Evolutionary conservation across 1,284 basidiomycete genomes (phyloP), one percentile per base, ranked within the genome.

Genomic region (Ceraceosorus bombacis): DNA sequence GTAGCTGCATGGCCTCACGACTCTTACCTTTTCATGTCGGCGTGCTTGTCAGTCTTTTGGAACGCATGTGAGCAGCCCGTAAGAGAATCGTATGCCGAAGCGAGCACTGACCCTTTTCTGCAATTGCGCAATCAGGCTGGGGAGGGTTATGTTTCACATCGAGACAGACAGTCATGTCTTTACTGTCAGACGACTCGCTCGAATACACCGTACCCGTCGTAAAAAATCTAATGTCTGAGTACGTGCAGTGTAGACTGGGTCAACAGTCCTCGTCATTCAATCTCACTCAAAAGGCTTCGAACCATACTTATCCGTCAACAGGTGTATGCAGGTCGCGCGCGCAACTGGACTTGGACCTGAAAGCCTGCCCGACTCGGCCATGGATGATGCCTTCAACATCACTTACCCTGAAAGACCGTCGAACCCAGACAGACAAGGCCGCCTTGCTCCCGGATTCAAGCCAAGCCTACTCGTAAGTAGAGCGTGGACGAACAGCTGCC

Each of bases 81-180:
- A 27, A 27, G 27, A 27, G 27, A 3, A 27, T 3, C 27, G 27
- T 27, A 27, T 27, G 27, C 27, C 27, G 27, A 27, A 27, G 43
- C 43, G 43, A 10, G 10, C 2, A 4, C 43, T 10, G 43, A 10
- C 43, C 15, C 15, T 15, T 46, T 46, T 15, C 9, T 10, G 43
- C 43, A 2, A 46, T 46, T 10, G 10, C 9, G 4, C 43, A 76
- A 49, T 65, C 68, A 1, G 63, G 66, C 13, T 76, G 74, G 74
- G 74, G 74, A 13, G 72, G 67, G 0, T 58, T 73, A 0, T 80
- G 79, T 57, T 79, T 81, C 3, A 73, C 82, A 0, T 74, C 80
- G 0, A 78, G 81, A 6, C 69, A 74, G 40, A 74, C 79, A 6
- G 79, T 82, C 4, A 69, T 77, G 2, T 74, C 74, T 7, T 68